These are phyloP conservation scores for Inga laurina DNA, from an alignment of 306 rosid genomes.

Conservation along the genomic window DNA sequence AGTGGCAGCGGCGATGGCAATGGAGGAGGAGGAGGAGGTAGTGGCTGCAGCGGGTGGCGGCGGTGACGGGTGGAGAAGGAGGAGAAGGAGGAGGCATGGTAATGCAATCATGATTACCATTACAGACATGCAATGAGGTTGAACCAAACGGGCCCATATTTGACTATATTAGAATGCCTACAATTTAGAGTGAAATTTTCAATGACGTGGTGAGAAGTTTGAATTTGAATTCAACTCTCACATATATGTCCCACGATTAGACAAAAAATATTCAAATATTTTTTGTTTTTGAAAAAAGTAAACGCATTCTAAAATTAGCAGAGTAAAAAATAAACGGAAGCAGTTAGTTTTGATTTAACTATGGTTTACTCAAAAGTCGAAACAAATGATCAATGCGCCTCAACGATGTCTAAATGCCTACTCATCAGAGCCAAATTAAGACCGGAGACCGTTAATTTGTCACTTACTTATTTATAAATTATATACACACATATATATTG, in stretches of 20 bases:
- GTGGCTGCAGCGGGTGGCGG: too few relatives aligned
- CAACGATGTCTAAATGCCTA: background rate
- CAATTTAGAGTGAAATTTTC: background rate
- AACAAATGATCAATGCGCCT: background rate
- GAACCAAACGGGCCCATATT: too few relatives aligned
- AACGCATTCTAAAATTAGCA: background rate
- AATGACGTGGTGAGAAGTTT: background rate
- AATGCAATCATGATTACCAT: too few relatives aligned
- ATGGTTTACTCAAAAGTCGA: background rate
- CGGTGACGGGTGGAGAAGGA: too few relatives aligned
- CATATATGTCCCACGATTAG: background rate
- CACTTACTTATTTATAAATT: too few relatives aligned
- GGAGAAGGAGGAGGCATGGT: too few relatives aligned
- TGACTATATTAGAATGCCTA: constrained; percentile 9
- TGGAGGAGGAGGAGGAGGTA: too few relatives aligned
- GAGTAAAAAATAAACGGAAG: background rate
- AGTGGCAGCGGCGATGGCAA: too few relatives aligned
- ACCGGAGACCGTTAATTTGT: background rate
- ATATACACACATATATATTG: too few relatives aligned
- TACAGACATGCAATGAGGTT: too few relatives aligned
- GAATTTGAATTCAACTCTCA: background rate
- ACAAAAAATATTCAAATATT: background rate
- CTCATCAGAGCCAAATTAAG: background rate
- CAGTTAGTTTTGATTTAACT: background rate
- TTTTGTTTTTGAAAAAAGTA: background rate